Base-by-base conservation (phyloP, 495 filamentous ascomycete genomes). In the Podospora pseudoanserina region DNA sequence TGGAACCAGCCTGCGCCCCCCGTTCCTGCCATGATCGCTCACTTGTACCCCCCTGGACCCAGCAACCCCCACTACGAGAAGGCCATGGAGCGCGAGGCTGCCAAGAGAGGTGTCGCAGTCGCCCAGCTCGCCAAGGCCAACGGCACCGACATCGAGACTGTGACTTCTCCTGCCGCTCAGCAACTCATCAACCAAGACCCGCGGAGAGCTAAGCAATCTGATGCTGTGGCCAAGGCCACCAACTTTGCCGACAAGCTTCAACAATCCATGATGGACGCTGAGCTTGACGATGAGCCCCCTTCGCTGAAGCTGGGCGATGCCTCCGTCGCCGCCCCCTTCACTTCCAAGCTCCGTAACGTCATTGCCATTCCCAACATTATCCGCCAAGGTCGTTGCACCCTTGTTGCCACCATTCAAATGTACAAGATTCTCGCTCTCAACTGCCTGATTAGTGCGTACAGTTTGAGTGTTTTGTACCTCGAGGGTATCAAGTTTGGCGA, bases 401-500 rank as follows among this genome's bases (percentile, higher is more conserved):
- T 99, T 13, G 96, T 99, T 60, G 94, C 95, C 4, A 98, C 96
- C 3, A 98, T 99, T 70, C 95, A 99, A 81, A 99, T 99, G 95
- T 99, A 98, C 86, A 99, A 99, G 85, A 99, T 99, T 73, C 86
- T 99, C 64, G 95, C 95, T 23, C 83, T 99, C 67, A 99, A 99
- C 83, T 99, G 95, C 77, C 83, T 99, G 74, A 99, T 99, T 78
- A 96, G 92, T 74, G 95, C 95, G 23, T 99, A 99, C 87, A 97
- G 93, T 81, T 79, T 98, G 73, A 94, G 90, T 79, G 95, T 99
- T 49, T 85, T 99, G 58, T 99, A 99, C 75, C 83, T 99, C 6
- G 95, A 98, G 72, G 95, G 95, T 65, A 99, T 99, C 84, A 99
- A 99, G 81, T 99, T 99, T 73, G 93, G 95, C 60, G 95, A 99